These are phyloP conservation scores for Inga leiocalycina DNA, from an alignment of 306 rosid species.

Conservation along the genomic window DNA sequence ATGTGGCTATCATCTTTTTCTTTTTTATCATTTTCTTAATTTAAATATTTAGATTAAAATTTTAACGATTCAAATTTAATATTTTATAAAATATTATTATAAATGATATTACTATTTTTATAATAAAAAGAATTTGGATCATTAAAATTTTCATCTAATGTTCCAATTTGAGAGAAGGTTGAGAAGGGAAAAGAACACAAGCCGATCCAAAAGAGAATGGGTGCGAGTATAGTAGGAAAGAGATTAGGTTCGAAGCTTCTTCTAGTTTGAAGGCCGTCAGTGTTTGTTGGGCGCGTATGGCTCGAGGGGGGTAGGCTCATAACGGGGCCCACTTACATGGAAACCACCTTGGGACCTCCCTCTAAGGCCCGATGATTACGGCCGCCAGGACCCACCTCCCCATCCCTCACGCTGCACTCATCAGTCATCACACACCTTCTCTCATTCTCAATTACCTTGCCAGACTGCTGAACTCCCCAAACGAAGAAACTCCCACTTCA, in stretches of 20 bases:
- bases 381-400: neutral
- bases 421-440: neutral
- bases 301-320: neutral
- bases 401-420: neutral
- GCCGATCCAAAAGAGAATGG: no score
- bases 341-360: neutral
- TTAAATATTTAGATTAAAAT: no score
- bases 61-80: no score
- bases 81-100: no score
- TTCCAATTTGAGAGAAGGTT: no score
- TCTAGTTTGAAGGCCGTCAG: neutral
- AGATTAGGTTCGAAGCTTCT: neutral
- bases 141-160: no score
- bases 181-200: no score
- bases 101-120: no score
- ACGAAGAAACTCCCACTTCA: neutral
- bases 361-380: conserved; percentile 11
- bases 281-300: neutral
- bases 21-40: no score
- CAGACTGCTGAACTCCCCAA: neutral
- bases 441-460: neutral
- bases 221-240: neutral
- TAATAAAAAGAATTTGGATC: no score
- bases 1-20: no score
- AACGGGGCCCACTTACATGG: neutral